Evolutionary conservation across 306 rosid species (phyloP), one percentile per base, ranked within the genome.

Genomic region (Cicer bijugum): DNA sequence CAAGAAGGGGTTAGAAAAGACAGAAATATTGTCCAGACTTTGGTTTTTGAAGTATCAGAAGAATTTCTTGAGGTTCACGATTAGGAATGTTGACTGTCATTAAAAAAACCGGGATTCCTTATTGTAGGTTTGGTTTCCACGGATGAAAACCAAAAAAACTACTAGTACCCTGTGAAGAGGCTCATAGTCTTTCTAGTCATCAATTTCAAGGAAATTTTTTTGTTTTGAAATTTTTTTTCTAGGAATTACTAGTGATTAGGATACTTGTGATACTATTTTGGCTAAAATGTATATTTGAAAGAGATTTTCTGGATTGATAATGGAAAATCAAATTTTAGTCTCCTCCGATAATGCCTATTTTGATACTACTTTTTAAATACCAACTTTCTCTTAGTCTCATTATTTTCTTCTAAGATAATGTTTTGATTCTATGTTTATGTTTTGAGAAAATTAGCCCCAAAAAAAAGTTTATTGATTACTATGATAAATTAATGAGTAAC

Each of bases 61-160:
- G 14, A 60, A 64, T 78, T 79, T 76, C 62, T 79, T 12, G 78
- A 57, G 48, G 58, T 50, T 64, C 42, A 70, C 78, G 53, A 75
- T 15, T 53, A 17, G 6, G 71, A 57, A 28, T 50, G 53, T 11
- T 46, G 40, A 69, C 38, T 33, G 44, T 28, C 37, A 53, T 11
- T 39, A 12, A 43, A 75, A 39, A 42, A 60, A 5, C 62, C 55
- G 1, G 64, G 12, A 23, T 40, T 58, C 67, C 59, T 63, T n/a
- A 57, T 57, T 4, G 12, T 15, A 35, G 39, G 28, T 44, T 70
- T 55, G 45, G 60, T 23, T 75, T 60, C 44, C 68, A 43, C 63
- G 58, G 42, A 47, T 35, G 40, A 14, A 38, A 16, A 46, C 71
- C 14, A 9, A 43, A 55, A 3, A 1, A 74, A 6, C 69, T 45